Percentiles rank a stretch among this genome's conserved stretches.
phyloP scores from a whole-genome alignment of 257 asterid species.

The Forsythia suspensa region DNA sequence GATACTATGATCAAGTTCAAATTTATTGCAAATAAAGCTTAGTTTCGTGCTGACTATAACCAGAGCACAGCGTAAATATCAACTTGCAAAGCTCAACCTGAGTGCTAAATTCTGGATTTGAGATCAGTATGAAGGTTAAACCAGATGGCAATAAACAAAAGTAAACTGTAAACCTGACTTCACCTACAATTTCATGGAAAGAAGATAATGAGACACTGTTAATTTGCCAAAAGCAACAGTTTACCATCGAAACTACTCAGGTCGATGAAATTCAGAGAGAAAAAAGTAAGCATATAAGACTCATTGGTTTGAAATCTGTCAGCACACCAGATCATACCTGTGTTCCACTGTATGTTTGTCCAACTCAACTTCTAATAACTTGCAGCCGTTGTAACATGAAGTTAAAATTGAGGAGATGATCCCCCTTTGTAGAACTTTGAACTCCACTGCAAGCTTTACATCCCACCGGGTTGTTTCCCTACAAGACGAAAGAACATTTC shows the following conservation, averaged over 20 bases:
- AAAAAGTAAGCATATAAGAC: no score
- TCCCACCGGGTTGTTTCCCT: slow-evolving; percentile 70
- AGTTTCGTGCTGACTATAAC: no score
- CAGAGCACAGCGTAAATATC: background rate
- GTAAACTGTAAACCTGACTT: no score
- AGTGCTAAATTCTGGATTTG: background rate
- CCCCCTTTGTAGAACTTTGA: slow-evolving; percentile 61
- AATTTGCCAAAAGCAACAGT: background rate
- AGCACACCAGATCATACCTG: background rate
- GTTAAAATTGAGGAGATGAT: slow-evolving; percentile 59
- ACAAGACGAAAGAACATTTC: slow-evolving; percentile 5
- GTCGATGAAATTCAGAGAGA: background rate
- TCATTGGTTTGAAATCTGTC: background rate
- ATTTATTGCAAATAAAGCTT: no score
- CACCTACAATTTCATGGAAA: background rate
- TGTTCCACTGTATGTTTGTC: slow-evolving; percentile 15
- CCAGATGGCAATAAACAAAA: background rate
- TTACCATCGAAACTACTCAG: background rate
- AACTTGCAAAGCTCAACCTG: background rate
- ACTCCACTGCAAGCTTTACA: slow-evolving; percentile 67
- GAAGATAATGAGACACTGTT: background rate
- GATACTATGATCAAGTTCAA: no score
- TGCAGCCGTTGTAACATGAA: slow-evolving; percentile 65
- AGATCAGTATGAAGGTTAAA: no score
- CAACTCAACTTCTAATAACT: slow-evolving; percentile 56